Evolutionary conservation across 148 eudicot genomes (phyloP).

Genomic region (Polygonum maritimum): DNA sequence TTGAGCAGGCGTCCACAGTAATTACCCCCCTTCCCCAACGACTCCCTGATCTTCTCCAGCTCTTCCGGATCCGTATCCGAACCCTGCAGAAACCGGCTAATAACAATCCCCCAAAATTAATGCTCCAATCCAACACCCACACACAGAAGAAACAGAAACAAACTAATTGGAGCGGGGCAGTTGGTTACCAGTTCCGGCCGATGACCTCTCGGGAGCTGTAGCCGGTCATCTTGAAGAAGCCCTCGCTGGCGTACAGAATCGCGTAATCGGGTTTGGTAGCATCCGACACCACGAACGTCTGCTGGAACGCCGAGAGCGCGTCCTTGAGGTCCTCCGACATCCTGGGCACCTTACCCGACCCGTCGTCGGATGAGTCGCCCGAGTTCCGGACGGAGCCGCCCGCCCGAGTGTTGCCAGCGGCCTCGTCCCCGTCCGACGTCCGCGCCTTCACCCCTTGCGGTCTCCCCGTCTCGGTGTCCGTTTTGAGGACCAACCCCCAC

Average conservation of each 20-base stretch:
- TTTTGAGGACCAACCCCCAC: slow-evolving; percentile 86
- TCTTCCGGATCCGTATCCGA: slow-evolving; percentile 78
- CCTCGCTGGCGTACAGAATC: slow-evolving; percentile 90
- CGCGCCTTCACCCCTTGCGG: slow-evolving; percentile 67
- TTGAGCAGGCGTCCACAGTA: slow-evolving; percentile 91
- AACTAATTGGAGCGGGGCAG: background rate
- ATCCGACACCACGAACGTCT: slow-evolving; percentile 94
- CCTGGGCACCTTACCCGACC: slow-evolving; percentile 47
- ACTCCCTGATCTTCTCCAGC: slow-evolving; percentile 73
- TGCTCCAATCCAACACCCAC: no score
- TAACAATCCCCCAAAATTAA: background rate
- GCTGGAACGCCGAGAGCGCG: slow-evolving; percentile 85
- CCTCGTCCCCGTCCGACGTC: slow-evolving; percentile 62
- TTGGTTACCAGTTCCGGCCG: slow-evolving; percentile 74
- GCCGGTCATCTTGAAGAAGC: slow-evolving; percentile 95
- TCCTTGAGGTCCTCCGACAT: slow-evolving; percentile 81
- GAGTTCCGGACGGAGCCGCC: slow-evolving; percentile 58
- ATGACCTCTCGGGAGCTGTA: slow-evolving; percentile 83
- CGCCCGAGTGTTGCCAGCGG: slow-evolving; percentile 16
- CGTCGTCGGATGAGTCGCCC: slow-evolving; percentile 80
- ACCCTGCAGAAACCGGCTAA: slow-evolving; percentile 86
- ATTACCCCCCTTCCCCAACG: slow-evolving; percentile 49
- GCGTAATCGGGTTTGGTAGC: slow-evolving; percentile 79
- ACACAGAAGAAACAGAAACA: no score
- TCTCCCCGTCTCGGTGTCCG: slow-evolving; percentile 75